Percentiles rank a stretch among this genome's conserved stretches.
These are phyloP conservation scores for Purshia tridentata DNA, from an alignment of 306 rosid species.

Conservation along the genomic window DNA sequence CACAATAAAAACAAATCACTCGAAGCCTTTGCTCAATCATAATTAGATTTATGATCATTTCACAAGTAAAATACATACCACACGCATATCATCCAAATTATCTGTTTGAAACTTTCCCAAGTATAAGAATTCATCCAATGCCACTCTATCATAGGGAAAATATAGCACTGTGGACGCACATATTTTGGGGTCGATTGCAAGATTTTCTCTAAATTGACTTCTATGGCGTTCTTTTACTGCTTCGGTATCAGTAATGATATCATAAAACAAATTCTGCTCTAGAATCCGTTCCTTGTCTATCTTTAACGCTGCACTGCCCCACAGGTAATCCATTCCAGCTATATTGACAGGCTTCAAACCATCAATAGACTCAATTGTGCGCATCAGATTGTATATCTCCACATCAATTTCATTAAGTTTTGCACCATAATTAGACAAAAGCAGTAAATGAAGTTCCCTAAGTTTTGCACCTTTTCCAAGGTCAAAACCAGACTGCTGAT, in stretches of 20 bases:
- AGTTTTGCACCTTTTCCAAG: slow-evolving; percentile 57
- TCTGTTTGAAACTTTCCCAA: slow-evolving; percentile 31
- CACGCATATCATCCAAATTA: slow-evolving; percentile 34
- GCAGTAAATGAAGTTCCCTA: slow-evolving; percentile 56
- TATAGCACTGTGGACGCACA: slow-evolving; percentile 71
- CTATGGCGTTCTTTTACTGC: slow-evolving; percentile 51
- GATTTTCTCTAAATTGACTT: slow-evolving; percentile 63
- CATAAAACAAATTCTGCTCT: slow-evolving; percentile 34
- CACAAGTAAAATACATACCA: slow-evolving; percentile 27
- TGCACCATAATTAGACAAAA: slow-evolving; percentile 69
- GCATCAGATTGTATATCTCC: slow-evolving; percentile 59
- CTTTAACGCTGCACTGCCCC: slow-evolving; percentile 56
- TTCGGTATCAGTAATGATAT: slow-evolving; percentile 48
- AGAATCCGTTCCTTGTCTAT: slow-evolving; percentile 37
- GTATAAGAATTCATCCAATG: slow-evolving; percentile 41
- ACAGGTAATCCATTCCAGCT: slow-evolving; percentile 40
- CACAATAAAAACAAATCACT: slow-evolving; percentile 19
- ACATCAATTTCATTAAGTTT: slow-evolving; percentile 58
- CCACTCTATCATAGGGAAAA: slow-evolving; percentile 65
- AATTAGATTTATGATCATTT: not conserved
- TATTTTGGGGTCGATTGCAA: slow-evolving; percentile 66
- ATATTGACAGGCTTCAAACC: slow-evolving; percentile 34
- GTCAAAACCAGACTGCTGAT: slow-evolving; percentile 39
- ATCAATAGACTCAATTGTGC: slow-evolving; percentile 56
- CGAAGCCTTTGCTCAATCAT: not conserved